A percentile compares a stretch with the other conserved stretches of the same genome.
phyloP scores from a whole-genome alignment of 164 flowering plant species.

The Vitis cinerea region DNA sequence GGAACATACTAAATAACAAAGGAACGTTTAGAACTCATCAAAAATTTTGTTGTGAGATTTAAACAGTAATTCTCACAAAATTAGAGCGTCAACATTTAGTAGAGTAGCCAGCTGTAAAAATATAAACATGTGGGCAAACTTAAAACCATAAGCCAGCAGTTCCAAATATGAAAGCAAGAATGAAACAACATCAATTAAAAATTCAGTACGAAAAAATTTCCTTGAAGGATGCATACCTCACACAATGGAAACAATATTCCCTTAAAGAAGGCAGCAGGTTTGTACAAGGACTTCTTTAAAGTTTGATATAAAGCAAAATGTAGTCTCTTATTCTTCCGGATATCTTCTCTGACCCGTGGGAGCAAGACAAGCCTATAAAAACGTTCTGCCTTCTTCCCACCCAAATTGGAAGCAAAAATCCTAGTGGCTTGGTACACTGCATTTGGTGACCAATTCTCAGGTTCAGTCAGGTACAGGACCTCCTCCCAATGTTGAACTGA shows the following conservation, averaged over 20 bases:
- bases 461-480: slow-evolving; percentile 80
- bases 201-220: no score
- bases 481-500: slow-evolving; percentile 74
- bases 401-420: slow-evolving; percentile 84
- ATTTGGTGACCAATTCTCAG: slow-evolving; percentile 96
- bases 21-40: no score
- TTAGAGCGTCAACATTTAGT: no score
- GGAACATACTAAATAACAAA: no score
- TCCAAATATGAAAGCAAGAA: no score
- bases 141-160: no score
- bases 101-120: no score
- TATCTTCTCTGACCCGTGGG: slow-evolving; percentile 85
- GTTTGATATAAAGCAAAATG: slow-evolving; percentile 86
- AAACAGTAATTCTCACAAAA: no score
- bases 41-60: no score
- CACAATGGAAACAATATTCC: slow-evolving; percentile 89
- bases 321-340: slow-evolving; percentile 73
- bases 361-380: slow-evolving; percentile 87
- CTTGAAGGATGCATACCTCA: slow-evolving; percentile 50
- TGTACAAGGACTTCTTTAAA: slow-evolving; percentile 81
- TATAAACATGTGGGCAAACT: no score
- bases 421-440: slow-evolving; percentile 91
- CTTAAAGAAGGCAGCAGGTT: slow-evolving; percentile 89
- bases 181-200: no score
- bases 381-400: slow-evolving; percentile 70